These are phyloP conservation scores for Paramecium primaurelia DNA, from an alignment of 73 alveolate genomes.

Conservation along the genomic window DNA sequence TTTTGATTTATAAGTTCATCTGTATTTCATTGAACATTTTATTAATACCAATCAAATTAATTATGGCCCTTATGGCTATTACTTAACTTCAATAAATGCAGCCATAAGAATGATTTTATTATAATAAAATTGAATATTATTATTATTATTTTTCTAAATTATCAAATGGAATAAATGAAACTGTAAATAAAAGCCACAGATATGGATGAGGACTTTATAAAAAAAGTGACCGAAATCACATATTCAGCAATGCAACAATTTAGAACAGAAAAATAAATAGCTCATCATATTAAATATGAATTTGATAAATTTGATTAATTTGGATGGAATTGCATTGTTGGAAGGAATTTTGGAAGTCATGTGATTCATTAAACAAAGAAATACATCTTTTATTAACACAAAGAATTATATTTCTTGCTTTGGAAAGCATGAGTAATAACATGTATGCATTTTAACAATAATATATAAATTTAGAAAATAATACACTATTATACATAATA, in stretches of 20 bases:
- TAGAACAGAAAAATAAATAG: slow-evolving; percentile 38
- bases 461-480: background rate
- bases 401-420: slow-evolving; percentile 35
- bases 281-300: slow-evolving; percentile 50
- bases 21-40: background rate
- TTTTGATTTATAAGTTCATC: slow-evolving; percentile 1
- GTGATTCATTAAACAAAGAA: slow-evolving; percentile 77
- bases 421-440: slow-evolving; percentile 49
- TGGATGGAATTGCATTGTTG: slow-evolving; percentile 82
- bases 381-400: slow-evolving; percentile 58
- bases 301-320: slow-evolving; percentile 53
- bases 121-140: background rate
- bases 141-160: background rate
- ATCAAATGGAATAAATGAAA: background rate
- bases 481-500: background rate
- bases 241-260: slow-evolving; percentile 20
- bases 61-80: background rate
- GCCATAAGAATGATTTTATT: slow-evolving; percentile 19
- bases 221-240: slow-evolving; percentile 27
- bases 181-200: slow-evolving; percentile 44
- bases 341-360: slow-evolving; percentile 79
- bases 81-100: background rate
- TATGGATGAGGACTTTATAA: slow-evolving; percentile 45
- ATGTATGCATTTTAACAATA: background rate
- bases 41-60: background rate